Evolutionary conservation across 2,329 filamentous ascomycete species (phyloP), one percentile per base, ranked within the genome.

Genomic region (Penicillium sp.): DNA sequence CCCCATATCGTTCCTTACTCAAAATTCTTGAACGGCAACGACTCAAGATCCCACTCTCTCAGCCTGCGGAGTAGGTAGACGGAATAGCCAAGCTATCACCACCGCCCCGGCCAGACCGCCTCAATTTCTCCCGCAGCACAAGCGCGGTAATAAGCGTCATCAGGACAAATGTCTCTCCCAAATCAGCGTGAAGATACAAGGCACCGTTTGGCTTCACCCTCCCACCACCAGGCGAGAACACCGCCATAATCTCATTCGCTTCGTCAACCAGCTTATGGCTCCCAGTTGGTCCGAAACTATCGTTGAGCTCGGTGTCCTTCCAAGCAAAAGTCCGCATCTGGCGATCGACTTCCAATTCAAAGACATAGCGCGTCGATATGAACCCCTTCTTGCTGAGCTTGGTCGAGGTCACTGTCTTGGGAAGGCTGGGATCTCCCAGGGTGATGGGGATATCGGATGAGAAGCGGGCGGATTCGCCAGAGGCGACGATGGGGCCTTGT

Each of bases 361-460:
- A 44, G 11, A 31, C 16, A 37, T 56, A 44, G 16, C 55, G 55
- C 6, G 49, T 24, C 5, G 55, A 51, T 9, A 56, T 37, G 22
- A 56, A 24, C 2, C 55, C 55, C 18, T 56, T 56, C 40, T 56
- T 56, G 55, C n/a, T 51, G 7, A 56, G 37, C 18, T 35, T 51
- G 31, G 49, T 37, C 10, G 54, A 33, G 18, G 46, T 46, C 18
- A 35, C 6, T 6, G 47, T 56, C 16, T 44, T 51, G 35, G 44
- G 18, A 24, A 41, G 14, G 24, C 18, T n/a, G 35, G 46, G 37
- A 44, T 56, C 46, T 6, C 44, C 54, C 2, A 56, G 39, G 18
- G 24, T 56, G 39, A 56, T 51, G 37, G 51, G 39, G 37, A 52
- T 44, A 31, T 56, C 49, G 14, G 55, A 56, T 43, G 55, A 56